These are phyloP conservation scores for Volvariella volvacea DNA, from an alignment of 1,284 basidiomycete genomes.

Conservation along the genomic window DNA sequence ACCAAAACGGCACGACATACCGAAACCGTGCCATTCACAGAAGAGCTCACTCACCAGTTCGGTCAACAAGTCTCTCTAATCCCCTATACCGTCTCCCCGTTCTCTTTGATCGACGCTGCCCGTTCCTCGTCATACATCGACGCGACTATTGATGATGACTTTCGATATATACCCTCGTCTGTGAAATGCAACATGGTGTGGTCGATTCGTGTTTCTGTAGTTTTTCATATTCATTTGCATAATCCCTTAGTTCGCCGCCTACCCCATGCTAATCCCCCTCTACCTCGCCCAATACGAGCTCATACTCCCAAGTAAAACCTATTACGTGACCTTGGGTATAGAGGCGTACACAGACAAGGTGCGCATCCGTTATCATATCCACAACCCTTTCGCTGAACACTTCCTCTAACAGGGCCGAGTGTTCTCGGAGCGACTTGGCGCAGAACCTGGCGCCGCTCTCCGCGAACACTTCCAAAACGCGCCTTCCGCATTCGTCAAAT, in stretches of 20 bases:
- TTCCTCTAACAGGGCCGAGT: constrained; percentile 15
- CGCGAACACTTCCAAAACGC: constrained; percentile 7
- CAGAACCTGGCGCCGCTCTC: constrained; percentile 3
- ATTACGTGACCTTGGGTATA: constrained; percentile 21
- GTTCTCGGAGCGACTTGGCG: constrained; percentile 10
- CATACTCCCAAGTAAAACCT: constrained; percentile 7
- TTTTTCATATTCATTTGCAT: background rate
- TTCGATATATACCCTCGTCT: constrained; percentile 20
- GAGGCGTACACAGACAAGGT: constrained; percentile 20
- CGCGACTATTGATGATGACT: constrained; percentile 16
- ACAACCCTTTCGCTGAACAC: background rate
- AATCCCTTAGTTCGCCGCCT: constrained; percentile 26
- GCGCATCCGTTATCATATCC: constrained; percentile 1
- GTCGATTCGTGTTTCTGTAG: constrained; percentile 1
- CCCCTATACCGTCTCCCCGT: constrained; percentile 34
- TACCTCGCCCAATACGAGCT: constrained; percentile 31
- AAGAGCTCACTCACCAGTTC: constrained; percentile 26
- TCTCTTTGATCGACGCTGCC: constrained; percentile 24
- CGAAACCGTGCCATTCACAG: constrained; percentile 26
- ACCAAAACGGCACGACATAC: constrained; percentile 9
- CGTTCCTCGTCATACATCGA: constrained; percentile 16
- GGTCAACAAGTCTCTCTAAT: constrained; percentile 29
- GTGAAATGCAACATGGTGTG: constrained; percentile 23
- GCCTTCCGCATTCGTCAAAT: constrained; percentile 6
- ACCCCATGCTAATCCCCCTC: constrained; percentile 31